Evolutionary conservation across 257 asterid species (phyloP), one percentile per base, ranked within the genome.

Genomic region (Haberlea rhodopensis): DNA sequence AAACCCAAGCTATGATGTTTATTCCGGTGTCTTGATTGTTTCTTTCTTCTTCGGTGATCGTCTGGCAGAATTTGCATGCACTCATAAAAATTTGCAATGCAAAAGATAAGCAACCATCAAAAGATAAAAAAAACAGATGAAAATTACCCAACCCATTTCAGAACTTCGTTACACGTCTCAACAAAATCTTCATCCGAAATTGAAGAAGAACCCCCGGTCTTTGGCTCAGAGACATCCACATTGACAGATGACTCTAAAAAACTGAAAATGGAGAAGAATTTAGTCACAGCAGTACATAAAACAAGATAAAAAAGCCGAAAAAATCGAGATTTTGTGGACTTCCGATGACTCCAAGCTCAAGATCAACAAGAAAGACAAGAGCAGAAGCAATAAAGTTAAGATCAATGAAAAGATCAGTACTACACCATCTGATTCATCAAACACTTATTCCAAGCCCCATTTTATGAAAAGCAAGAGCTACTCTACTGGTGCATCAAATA

Each of bases 211-310:
- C 81, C 90, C 11, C 88, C 74, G 0, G 62, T 43, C 23, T 83
- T 81, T 37, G 68, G 84, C 19, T 87, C 95, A 2, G 95, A 84
- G 7, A 57, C 90, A 57, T 91, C 97, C 51, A 84, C 95, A 2
- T 3, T 83, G 48, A 87, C 94, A 0, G 86, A 77, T 7, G 88
- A 82, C 21, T 80, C 86, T 0, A 71, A 60, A n/a, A 80, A 77
- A 58, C 23, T 51, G 3, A 79, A 84, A 26, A 74, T 23, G 20
- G 83, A 74, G 6, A 73, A 75, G 32, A 46, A 13, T 26, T 40
- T 70, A 4, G 73, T 52, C 6, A 34, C 29, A 25, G 53, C 53
- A 53, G 71, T 67, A 25, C 10, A 77, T 67, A 16, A 53, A n/a
- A 15, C 76, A 28, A 37, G 77, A 74, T 20, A 58, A 70, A 4